Evolutionary conservation across 371 early-diverging fungal species (phyloP), one percentile per base, ranked within the genome.

Genomic region (Umbelopsis sp.): DNA sequence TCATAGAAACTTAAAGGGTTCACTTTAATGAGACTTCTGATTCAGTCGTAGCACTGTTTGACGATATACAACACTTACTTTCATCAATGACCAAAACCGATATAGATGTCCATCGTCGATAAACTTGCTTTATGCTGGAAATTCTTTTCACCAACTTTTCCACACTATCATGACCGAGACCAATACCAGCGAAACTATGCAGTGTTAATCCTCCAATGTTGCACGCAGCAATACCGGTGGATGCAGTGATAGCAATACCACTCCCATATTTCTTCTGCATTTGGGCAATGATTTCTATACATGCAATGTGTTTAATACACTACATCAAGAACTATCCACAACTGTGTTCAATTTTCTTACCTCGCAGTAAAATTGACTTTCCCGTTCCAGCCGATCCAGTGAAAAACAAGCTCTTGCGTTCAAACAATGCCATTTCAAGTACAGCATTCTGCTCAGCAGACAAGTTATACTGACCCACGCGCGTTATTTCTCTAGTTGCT

Each of bases 31-130:
- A 41, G 41, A 10, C 41, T 41, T 41, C 41, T 10, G 12, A 3
- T 12, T 12, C 12, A 7, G 1, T 12, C 41, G 1, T 46, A 12
- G 7, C 63, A 29, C 12, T 67, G 11, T 6, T 4, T 8, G 52
- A 41, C 7, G 41, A 41, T 41, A 41, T 41, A 57, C n/a, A 57
- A 18, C 22, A 65, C 87, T 75, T 82, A 92, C 91, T 87, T 79
- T 96, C 96, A 74, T 96, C 97, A 70, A 96, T 92, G 37, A 96
- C 89, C 57, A 97, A 74, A 3, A 92, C 90, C n/a, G 81, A 77
- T 6, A 85, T 83, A 8, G 67, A 69, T n/a, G 22, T 71, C 97
- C 94, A 94, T 32, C 91, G 74, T 9, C 53, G 64, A 20, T 57
- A 32, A 0, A 85, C 78, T 10, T 65, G 35, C 12, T 69, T 64